Conservation (phyloP, 164 flowering plant genomes). For the Magnolia changhungtana region DNA sequence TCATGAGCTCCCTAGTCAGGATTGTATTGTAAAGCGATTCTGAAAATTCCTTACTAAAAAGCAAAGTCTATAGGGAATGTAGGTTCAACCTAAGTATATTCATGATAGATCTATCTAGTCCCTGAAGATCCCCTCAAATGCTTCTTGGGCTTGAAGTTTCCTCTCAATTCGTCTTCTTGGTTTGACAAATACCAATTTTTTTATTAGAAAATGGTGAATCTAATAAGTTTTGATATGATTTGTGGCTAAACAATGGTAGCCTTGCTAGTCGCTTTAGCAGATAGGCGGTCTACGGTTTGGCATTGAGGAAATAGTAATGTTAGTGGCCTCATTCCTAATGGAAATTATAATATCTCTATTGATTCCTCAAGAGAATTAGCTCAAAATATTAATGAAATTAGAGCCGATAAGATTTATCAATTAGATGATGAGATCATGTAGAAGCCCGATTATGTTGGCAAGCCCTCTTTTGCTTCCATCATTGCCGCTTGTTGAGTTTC, state of each 20-base stretch:
- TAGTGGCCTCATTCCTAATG: not conserved
- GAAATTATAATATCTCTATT: too few relatives aligned
- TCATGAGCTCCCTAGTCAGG: not conserved
- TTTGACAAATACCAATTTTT: too few relatives aligned
- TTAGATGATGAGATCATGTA: not conserved
- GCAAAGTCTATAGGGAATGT: not conserved
- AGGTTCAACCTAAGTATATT: not conserved
- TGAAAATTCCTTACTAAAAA: not conserved
- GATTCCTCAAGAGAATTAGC: too few relatives aligned
- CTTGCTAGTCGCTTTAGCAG: not conserved
- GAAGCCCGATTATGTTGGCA: not conserved
- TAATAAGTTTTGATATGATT: not conserved
- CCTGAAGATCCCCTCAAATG: too few relatives aligned
- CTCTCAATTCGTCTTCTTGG: not conserved
- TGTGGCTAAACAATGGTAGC: not conserved
- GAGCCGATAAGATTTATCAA: not conserved
- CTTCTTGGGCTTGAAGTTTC: not conserved
- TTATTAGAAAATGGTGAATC: too few relatives aligned
- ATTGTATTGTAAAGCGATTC: not conserved
- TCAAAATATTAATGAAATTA: not conserved
- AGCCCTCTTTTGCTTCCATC: not conserved
- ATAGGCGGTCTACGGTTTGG: not conserved
- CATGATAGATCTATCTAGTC: too few relatives aligned
- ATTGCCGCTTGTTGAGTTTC: not conserved
- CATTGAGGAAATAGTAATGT: not conserved